Evolutionary conservation across 2,329 filamentous ascomycete species (phyloP).

Genomic region (Hypoxylon sp.): DNA sequence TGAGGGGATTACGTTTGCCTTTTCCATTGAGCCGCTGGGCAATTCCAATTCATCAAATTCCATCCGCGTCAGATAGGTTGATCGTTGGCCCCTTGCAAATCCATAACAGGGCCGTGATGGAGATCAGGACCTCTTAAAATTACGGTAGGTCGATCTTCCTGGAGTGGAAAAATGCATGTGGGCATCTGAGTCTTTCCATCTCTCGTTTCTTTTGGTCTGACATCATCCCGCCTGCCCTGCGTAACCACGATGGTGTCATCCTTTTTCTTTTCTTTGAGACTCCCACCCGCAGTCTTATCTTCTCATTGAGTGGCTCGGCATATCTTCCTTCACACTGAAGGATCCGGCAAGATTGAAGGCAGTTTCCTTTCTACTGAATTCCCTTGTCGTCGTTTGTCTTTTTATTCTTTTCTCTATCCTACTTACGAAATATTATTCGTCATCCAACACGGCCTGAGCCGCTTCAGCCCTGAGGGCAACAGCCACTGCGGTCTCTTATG

Average conservation of each 20-base stretch:
- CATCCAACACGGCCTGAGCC: conserved; percentile 18
- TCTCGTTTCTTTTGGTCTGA: conserved; percentile 44
- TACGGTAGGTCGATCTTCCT: conserved; percentile 42
- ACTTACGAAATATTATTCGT: conserved; percentile 28
- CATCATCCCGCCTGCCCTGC: conserved; percentile 47
- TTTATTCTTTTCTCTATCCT: conserved; percentile 5
- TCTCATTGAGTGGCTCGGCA: conserved; percentile 17
- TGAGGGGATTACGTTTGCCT: conserved; percentile 5
- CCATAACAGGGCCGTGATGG: conserved; percentile 44
- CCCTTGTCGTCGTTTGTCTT: background rate
- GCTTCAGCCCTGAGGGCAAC: conserved; percentile 19
- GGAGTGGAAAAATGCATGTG: conserved; percentile 20
- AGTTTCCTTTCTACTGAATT: conserved; percentile 5
- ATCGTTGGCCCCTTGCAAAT: conserved; percentile 29
- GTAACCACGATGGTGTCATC: conserved; percentile 43
- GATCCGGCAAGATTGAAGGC: conserved; percentile 10
- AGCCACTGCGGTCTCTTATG: conserved; percentile 21
- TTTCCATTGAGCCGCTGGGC: conserved; percentile 21
- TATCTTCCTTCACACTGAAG: conserved; percentile 3
- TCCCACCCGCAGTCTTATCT: conserved; percentile 8
- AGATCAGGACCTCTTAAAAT: conserved; percentile 42
- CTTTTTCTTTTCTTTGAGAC: conserved; percentile 27
- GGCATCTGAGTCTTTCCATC: conserved; percentile 29
- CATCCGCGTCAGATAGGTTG: conserved; percentile 8
- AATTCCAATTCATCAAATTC: conserved; percentile 15